Evolutionary conservation across 192 early-diverging fungal genomes (phyloP).

Genomic region (Gigaspora rosea): DNA sequence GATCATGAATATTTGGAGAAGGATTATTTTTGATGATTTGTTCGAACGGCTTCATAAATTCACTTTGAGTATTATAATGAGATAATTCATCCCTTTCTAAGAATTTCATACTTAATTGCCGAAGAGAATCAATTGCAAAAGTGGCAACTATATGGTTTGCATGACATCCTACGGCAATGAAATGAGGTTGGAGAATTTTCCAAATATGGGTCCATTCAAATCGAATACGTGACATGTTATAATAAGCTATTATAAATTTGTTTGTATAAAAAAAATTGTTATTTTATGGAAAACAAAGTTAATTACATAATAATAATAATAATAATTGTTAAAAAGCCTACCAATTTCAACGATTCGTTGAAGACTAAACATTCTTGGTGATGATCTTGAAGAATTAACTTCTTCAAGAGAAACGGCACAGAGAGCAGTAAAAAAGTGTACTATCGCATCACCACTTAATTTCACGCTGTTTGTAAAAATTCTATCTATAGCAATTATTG

Average conservation of each 20-base stretch:
- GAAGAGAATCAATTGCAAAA: conserved; percentile 89
- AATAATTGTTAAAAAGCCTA: conserved; percentile 22
- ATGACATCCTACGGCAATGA: conserved; percentile 83
- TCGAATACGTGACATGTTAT: conserved; percentile 95
- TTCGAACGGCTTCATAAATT: conserved; percentile 92
- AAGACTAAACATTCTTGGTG: conserved; percentile 85
- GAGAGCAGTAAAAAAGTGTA: conserved; percentile 84
- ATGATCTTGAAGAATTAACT: conserved; percentile 62
- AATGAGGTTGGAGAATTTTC: conserved; percentile 79
- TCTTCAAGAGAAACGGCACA: conserved; percentile 89
- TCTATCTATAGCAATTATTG: conserved; percentile 83
- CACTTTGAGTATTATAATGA: conserved; percentile 90
- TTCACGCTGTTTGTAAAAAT: conserved; percentile 81
- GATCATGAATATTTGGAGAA: conserved; percentile 65
- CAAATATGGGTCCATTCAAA: conserved; percentile 95
- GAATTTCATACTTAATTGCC: conserved; percentile 95
- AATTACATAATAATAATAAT: not conserved
- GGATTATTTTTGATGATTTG: conserved; percentile 79
- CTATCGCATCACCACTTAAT: conserved; percentile 80
- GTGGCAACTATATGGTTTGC: conserved; percentile 73
- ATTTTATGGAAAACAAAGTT: conserved; percentile 4
- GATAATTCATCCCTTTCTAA: conserved; percentile 92
- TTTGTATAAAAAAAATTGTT: not conserved
- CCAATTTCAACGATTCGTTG: conserved; percentile 92
- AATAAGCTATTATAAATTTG: conserved; percentile 60